A percentile compares a stretch with the other conserved stretches of the same genome.
phyloP scores from a whole-genome alignment of 305 asterid species.

The Andrographis paniculata region DNA sequence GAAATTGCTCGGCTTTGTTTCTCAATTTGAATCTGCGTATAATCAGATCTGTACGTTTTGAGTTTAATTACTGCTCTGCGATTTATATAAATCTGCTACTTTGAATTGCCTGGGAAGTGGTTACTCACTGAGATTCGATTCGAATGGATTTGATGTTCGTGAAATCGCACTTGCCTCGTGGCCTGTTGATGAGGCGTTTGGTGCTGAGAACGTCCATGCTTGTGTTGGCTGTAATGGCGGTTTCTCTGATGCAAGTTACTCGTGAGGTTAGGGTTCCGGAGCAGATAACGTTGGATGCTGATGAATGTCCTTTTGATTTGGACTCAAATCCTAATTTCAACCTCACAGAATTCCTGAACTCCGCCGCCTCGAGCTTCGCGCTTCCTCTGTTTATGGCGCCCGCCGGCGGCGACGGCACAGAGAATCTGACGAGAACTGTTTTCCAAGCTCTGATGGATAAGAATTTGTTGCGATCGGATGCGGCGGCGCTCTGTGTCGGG shows the following conservation, averaged over 20 bases:
- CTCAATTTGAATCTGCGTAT: slow-evolving; percentile 16
- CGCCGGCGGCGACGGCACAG: slow-evolving; percentile 19
- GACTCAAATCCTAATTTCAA: slow-evolving; percentile 23
- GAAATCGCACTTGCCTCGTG: slow-evolving; percentile 47
- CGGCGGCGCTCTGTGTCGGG: slow-evolving; percentile 63
- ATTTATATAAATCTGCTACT: slow-evolving; percentile 24
- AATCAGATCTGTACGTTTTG: slow-evolving; percentile 16
- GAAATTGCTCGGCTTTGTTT: slow-evolving; percentile 18
- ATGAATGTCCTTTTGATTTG: slow-evolving; percentile 43
- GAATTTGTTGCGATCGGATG: slow-evolving; percentile 45
- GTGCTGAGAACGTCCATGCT: slow-evolving; percentile 53
- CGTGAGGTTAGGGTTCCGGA: slow-evolving; percentile 33
- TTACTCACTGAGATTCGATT: neutral
- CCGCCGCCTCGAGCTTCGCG: slow-evolving; percentile 20
- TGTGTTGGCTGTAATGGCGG: slow-evolving; percentile 39
- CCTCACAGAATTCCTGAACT: slow-evolving; percentile 26
- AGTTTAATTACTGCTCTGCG: neutral
- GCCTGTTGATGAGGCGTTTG: slow-evolving; percentile 42
- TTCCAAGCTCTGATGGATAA: slow-evolving; percentile 49
- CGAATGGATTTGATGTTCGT: slow-evolving; percentile 41
- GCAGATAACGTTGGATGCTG: slow-evolving; percentile 25
- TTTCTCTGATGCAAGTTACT: slow-evolving; percentile 44
- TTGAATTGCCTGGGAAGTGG: slow-evolving; percentile 3
- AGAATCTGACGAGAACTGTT: slow-evolving; percentile 37
- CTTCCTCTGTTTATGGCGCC: slow-evolving; percentile 15